Conservation (phyloP, 345 rosid species). For the Triadica sebifera region DNA sequence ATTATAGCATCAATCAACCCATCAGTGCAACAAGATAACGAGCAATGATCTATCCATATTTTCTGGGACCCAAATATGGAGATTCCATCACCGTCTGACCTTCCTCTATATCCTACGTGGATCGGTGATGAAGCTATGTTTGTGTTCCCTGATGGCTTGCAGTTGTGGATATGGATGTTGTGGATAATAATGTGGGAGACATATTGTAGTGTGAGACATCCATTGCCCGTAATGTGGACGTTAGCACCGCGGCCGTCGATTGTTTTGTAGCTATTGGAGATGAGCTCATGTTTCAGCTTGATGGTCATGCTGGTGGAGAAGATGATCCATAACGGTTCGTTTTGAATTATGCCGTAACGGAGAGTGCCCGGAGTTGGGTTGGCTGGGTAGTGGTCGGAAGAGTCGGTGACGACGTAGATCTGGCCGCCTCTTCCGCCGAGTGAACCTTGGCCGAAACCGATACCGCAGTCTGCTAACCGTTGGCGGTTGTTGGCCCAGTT, state of each 20-base stretch:
- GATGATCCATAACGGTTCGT: conserved; percentile 80
- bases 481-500: conserved; percentile 72
- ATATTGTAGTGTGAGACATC: conserved; percentile 75
- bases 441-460: conserved; percentile 74
- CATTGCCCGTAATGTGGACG: conserved; percentile 68
- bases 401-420: conserved; percentile 82
- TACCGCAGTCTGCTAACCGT: conserved; percentile 65
- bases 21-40: conserved; percentile 66
- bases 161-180: conserved; percentile 71
- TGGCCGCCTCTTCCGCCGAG: conserved; percentile 80
- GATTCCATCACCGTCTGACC: conserved; percentile 91
- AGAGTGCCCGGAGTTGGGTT: conserved; percentile 91
- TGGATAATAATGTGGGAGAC: conserved; percentile 81
- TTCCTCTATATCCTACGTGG: conserved; percentile 61
- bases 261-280: conserved; percentile 76
- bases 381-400: conserved; percentile 72
- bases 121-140: conserved; percentile 69
- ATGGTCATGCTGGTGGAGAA: conserved; percentile 71
- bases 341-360: conserved; percentile 79
- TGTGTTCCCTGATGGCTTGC: conserved; percentile 81
- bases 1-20: conserved; percentile 84
- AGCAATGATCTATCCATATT: conserved; percentile 91
- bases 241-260: conserved; percentile 82
- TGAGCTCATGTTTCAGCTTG: conserved; percentile 78
- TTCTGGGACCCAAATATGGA: conserved; percentile 67